These are phyloP conservation scores for Achlya hypogyna DNA, from an alignment of 352 stramenopile species.

Conservation along the genomic window DNA sequence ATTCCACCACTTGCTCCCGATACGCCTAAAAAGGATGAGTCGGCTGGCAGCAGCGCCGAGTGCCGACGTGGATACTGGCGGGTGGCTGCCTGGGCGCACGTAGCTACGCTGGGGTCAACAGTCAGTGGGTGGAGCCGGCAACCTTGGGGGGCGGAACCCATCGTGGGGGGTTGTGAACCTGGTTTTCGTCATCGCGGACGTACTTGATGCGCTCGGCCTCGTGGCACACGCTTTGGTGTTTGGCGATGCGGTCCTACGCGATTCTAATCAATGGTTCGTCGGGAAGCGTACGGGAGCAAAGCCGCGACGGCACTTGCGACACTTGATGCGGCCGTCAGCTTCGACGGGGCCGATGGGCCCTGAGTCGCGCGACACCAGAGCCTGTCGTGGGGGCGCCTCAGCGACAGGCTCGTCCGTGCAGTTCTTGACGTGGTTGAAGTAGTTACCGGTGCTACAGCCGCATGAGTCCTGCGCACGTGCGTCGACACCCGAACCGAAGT, in stretches of 20 bases:
- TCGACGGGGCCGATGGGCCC: conserved; percentile 22
- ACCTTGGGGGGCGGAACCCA: neutral
- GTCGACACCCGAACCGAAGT: conserved; percentile 25
- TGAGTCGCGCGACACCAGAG: neutral
- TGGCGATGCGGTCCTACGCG: conserved; percentile 43
- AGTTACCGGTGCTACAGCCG: conserved; percentile 4
- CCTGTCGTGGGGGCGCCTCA: conserved; percentile 18
- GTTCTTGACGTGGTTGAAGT: neutral
- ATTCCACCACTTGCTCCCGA: neutral
- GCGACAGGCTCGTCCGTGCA: neutral
- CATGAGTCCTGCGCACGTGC: neutral
- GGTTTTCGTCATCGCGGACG: neutral
- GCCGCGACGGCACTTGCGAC: conserved; percentile 39
- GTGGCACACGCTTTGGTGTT: conserved; percentile 57
- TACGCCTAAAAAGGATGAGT: too few relatives aligned
- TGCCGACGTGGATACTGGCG: too few relatives aligned
- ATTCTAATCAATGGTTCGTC: neutral
- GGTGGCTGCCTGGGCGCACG: too few relatives aligned
- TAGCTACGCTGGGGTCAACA: too few relatives aligned
- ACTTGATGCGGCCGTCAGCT: conserved; percentile 43
- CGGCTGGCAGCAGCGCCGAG: too few relatives aligned
- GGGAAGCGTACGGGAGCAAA: conserved; percentile 30
- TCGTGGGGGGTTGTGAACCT: neutral
- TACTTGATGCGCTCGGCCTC: neutral
- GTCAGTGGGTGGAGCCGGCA: neutral